Base-by-base conservation (phyloP, 2,329 filamentous ascomycete species). In the Fusarium newnesense region DNA sequence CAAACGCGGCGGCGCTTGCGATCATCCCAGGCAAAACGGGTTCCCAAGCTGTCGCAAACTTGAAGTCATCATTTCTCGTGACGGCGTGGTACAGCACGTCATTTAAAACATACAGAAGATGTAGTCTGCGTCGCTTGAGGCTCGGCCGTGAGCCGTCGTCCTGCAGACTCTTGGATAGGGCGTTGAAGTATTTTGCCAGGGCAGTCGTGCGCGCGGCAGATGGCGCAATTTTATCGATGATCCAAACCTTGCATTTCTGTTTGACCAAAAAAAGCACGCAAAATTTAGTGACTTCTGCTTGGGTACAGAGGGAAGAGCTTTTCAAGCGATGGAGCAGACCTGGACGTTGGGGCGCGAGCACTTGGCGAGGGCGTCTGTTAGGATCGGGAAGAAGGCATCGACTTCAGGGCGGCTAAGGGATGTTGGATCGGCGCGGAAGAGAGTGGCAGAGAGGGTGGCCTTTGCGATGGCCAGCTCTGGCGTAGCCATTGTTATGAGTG, bases 181-280 rank as follows among this genome's bases (percentile, higher is more conserved):
- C 90, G 69, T 88, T 87, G 71, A 97, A 84, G 82, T 94, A 97
- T 83, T 94, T 95, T 75, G 90, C 93, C 74, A 97, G 84, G 46
- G 91, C 89, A 66, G 86, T 84, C 73, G 90, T 87, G 76, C 94
- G 91, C 75, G 87, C 85, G 64, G 88, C 81, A 67, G 94, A 96
- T 65, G 88, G 87, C 76, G 89, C 86, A 79, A 96, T 86, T 84
- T 94, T 89, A 77, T 88, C 87, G 79, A 95, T 83, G 78, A 96
- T 92, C 94, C 94, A 97, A 83, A 89, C 87, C 88, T 95, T 97
- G 88, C 93, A 95, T 87, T 90, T 93, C 95, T 97, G 89, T 84
- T 66, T 76, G 75, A 81, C 67, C 72, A 69, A 70, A 74, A 68
- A 74, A 69, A 60, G 69, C 58, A 63, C 64, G 49, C 54, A 77